phyloP scores from a whole-genome alignment of 345 rosid genomes.

The Eutrema yunnanense region DNA sequence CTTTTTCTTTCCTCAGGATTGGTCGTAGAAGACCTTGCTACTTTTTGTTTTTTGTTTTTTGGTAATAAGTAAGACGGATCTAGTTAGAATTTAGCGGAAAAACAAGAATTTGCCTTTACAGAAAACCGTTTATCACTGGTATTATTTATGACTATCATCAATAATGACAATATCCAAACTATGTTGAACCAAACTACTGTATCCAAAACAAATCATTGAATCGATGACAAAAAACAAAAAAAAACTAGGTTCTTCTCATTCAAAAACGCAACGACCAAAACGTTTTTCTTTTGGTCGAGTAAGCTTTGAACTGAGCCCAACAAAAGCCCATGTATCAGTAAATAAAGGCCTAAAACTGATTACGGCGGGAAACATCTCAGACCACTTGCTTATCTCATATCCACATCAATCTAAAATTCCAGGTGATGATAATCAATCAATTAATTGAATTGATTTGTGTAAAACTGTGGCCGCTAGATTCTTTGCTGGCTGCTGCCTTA shows the following conservation, averaged over 20 bases:
- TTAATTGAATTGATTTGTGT: too few relatives aligned
- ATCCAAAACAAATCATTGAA: neutral
- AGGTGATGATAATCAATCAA: neutral
- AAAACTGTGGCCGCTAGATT: neutral
- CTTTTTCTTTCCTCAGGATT: slow-evolving; percentile 12
- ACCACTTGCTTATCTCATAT: neutral
- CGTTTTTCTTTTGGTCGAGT: neutral
- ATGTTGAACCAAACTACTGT: neutral
- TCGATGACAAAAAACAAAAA: neutral
- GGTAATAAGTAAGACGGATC: neutral
- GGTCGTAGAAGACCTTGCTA: slow-evolving; percentile 1
- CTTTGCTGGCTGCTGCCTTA: too few relatives aligned
- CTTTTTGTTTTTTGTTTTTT: neutral
- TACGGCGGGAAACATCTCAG: neutral
- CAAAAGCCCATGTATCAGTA: neutral
- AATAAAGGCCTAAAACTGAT: neutral
- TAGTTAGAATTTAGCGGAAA: neutral
- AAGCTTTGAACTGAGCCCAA: neutral
- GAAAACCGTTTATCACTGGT: neutral
- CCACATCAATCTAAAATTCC: neutral
- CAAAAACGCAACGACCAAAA: neutral
- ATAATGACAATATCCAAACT: neutral
- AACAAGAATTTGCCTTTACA: neutral
- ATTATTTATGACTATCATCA: neutral
- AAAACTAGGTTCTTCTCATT: neutral